Evolutionary conservation across 2,329 filamentous ascomycete genomes (phyloP), one percentile per base, ranked within the genome.

Genomic region (Lachnellula cervina): DNA sequence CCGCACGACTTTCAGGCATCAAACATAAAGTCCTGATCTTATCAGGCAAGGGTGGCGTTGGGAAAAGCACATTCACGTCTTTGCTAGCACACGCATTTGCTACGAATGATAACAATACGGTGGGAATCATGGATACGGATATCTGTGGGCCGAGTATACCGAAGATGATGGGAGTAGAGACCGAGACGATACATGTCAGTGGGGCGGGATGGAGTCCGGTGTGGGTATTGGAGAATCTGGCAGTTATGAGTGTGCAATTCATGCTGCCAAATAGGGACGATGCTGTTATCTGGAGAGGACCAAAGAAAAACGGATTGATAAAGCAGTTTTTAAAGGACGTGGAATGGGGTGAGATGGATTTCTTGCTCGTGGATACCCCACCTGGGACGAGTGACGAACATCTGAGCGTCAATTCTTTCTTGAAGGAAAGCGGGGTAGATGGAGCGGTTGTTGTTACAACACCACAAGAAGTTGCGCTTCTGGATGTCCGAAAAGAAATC

Each of bases 311-410:
- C 68, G 94, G 94, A 0, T 75, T 99, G 55, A 97, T 99, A 70
- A 99, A 99, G 77, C 89, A 95, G 71, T 99, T 99, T 66, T 75
- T 99, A 51, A 97, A 96, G 76, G 95, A 99, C 68, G 94, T 99
- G 6, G 90, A 95, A 69, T 99, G 95, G 94, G 94, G 94, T 9
- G 89, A 95, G 58, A 77, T 97, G 72, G 94, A 99, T 69, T 96
- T 93, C 64, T 70, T 99, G 56, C 80, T 99, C 51, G 90, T 97
- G 11, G 94, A 99, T 71, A 99, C 94, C 1, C 94, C 95, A 1
- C 94, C 94, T 0, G 94, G 94, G 17, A 99, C 94, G 2, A 91
- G 86, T 57, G 94, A 99, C 70, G 94, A 99, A 75, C 94, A 99
- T 73, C 75, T 99, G 35, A 93, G 88, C 62, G 92, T 99, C 59